phyloP scores from a whole-genome alignment of 306 rosid species.

The Dryas alaskensis region DNA sequence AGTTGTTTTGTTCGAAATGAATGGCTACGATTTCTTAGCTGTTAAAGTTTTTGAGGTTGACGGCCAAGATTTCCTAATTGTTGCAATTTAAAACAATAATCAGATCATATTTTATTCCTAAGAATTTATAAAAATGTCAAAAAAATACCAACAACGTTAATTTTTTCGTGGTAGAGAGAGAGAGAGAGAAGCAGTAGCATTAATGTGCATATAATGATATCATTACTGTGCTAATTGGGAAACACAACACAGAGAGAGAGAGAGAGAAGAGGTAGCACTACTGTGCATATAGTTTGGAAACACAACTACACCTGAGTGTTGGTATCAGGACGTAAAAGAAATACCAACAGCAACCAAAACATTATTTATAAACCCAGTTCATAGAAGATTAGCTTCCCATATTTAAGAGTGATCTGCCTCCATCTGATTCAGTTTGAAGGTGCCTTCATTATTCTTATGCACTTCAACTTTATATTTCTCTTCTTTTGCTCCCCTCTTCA shows the following conservation, averaged over 20 bases:
- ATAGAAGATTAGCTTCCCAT: background rate
- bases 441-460: constrained; percentile 61
- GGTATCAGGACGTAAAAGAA: background rate
- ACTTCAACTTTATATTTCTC: constrained; percentile 66
- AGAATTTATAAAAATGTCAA: no score
- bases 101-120: no score
- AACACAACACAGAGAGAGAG: background rate
- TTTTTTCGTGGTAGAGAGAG: no score
- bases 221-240: background rate
- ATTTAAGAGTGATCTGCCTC: constrained; percentile 43
- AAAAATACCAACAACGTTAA: no score
- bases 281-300: background rate
- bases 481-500: constrained; percentile 67
- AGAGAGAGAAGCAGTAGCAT: background rate
- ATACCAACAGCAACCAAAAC: background rate
- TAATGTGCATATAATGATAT: background rate
- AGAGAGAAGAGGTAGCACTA: background rate
- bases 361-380: background rate
- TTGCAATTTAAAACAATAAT: no score
- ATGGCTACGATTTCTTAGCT: no score
- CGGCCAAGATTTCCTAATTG: no score
- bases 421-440: constrained; percentile 61
- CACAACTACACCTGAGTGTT: background rate
- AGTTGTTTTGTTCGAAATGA: no score
- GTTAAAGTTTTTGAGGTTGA: no score